Conservation (phyloP, 2,329 filamentous ascomycete species). For the Aspergillus amoenus region DNA sequence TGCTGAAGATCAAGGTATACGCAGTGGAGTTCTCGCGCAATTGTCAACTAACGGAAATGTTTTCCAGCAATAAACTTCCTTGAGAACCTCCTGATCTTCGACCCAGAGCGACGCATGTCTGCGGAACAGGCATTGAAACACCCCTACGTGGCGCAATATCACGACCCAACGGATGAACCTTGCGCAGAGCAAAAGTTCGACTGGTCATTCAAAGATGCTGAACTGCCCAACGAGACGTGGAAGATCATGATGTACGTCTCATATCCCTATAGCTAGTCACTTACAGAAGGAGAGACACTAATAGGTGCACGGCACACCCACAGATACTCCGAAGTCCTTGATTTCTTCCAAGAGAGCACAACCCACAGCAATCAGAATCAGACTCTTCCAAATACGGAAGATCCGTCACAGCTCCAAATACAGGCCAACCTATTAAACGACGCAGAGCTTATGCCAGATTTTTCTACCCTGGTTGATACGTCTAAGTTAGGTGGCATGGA, state of each 20-base stretch:
- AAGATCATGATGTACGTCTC: constrained; percentile 96
- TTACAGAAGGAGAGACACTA: background rate
- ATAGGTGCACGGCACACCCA: background rate
- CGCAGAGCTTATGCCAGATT: background rate
- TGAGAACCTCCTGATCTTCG: constrained; percentile 96
- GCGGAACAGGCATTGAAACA: constrained; percentile 83
- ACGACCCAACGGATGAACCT: constrained; percentile 95
- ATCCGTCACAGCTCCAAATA: background rate
- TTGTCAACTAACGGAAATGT: constrained; percentile 50
- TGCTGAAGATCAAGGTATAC: constrained; percentile 49
- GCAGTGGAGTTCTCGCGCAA: constrained; percentile 69
- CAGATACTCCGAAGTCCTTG: constrained; percentile 97
- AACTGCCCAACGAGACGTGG: constrained; percentile 97
- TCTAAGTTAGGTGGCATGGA: background rate
- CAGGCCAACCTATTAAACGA: background rate
- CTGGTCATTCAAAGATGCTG: constrained; percentile 98
- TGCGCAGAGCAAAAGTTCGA: constrained; percentile 96
- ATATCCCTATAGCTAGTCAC: background rate
- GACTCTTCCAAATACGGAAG: background rate
- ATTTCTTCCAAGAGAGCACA: constrained; percentile 83
- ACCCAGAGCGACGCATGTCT: constrained; percentile 89
- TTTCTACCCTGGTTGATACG: background rate
- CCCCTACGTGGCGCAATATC: constrained; percentile 92
- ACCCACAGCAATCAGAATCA: background rate
- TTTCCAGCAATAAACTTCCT: constrained; percentile 80